Percentiles rank a stretch among this genome's conserved stretches.
Conservation (phyloP, 441 rosid species). For the Euphorbia neoarborescens region DNA sequence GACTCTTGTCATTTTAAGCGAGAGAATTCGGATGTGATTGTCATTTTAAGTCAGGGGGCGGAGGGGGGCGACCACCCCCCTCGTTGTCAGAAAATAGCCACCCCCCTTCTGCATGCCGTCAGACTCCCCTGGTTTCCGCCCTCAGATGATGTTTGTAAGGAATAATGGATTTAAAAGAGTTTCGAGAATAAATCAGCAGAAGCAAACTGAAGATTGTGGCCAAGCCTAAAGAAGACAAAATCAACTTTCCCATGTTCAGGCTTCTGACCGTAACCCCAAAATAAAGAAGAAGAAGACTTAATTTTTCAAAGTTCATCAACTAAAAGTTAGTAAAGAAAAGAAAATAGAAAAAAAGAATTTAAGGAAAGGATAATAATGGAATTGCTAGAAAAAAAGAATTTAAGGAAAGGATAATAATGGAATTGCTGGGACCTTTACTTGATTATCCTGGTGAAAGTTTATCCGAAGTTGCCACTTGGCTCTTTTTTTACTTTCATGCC, state of each 20-base stretch:
- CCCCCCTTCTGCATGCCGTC: too few relatives aligned
- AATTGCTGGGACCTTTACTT: background rate
- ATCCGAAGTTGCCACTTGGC: background rate
- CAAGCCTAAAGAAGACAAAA: constrained; percentile 27
- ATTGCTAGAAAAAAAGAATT: too few relatives aligned
- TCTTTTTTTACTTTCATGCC: background rate
- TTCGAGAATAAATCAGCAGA: constrained; percentile 40
- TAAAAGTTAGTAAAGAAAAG: too few relatives aligned
- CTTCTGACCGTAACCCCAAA: constrained; percentile 26
- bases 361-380: background rate
- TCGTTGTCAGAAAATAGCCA: too few relatives aligned
- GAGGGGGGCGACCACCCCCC: too few relatives aligned
- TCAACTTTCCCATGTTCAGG: constrained; percentile 23
- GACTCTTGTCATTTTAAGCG: too few relatives aligned
- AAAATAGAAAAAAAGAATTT: too few relatives aligned
- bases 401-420: background rate
- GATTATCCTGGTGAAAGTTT: background rate
- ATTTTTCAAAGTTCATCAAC: too few relatives aligned
- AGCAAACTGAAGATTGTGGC: constrained; percentile 37
- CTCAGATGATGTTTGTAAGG: too few relatives aligned
- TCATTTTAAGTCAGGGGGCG: too few relatives aligned
- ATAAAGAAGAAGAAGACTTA: constrained; percentile 15
- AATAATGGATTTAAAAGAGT: constrained; percentile 29
- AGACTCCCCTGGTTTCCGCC: too few relatives aligned
- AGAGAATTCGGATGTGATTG: too few relatives aligned